Conservation (phyloP, 2,329 filamentous ascomycete species). For the Juglanconis oblonga region DNA sequence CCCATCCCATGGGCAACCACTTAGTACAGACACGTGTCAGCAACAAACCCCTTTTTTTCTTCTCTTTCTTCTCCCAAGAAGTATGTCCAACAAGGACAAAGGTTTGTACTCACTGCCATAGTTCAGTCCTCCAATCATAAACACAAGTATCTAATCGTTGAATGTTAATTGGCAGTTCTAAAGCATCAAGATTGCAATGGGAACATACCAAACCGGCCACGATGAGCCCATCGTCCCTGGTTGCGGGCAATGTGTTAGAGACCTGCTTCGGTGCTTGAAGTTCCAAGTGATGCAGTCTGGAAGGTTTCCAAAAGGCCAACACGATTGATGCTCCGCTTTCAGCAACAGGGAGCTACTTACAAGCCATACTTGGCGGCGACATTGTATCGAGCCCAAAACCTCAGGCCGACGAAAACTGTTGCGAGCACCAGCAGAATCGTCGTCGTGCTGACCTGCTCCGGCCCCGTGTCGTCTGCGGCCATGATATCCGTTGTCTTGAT, state of each 20-base stretch:
- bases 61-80: too few relatives aligned
- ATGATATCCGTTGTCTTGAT: background rate
- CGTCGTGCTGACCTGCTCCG: constrained; percentile 12
- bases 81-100: background rate
- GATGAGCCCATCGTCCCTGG: constrained; percentile 15
- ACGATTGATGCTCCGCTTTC: too few relatives aligned
- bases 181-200: too few relatives aligned
- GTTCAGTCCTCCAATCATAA: constrained; percentile 16
- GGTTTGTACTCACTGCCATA: constrained; percentile 16
- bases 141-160: constrained; percentile 8
- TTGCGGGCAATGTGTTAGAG: background rate
- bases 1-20: constrained; percentile 20
- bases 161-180: background rate
- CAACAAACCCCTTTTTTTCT: too few relatives aligned
- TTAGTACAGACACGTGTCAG: background rate
- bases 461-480: background rate
- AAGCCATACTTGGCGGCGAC: constrained; percentile 9
- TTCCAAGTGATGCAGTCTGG: too few relatives aligned
- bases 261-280: too few relatives aligned
- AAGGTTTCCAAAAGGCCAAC: too few relatives aligned
- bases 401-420: constrained; percentile 12
- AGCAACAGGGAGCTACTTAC: background rate
- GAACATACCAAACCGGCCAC: constrained; percentile 13
- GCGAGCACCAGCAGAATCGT: constrained; percentile 16
- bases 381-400: constrained; percentile 18